Conservation (phyloP, 2,329 filamentous ascomycete species). For the Cladophialophora chaetospira region DNA sequence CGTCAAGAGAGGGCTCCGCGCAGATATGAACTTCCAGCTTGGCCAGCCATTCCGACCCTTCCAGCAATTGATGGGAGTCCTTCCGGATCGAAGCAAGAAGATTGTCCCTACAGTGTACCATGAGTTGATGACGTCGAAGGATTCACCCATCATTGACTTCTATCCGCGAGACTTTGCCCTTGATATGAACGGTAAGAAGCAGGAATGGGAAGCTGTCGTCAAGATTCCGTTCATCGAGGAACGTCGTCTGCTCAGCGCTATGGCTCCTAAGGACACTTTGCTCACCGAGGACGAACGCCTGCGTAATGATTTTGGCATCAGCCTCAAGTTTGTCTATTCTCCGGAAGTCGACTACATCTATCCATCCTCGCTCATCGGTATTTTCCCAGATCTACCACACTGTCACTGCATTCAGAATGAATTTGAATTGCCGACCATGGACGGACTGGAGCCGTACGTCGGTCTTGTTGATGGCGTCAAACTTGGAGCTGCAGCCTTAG, state of each 20-base stretch:
- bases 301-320: slow-evolving; percentile 88
- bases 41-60: slow-evolving; percentile 94
- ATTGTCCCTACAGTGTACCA: slow-evolving; percentile 89
- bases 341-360: slow-evolving; percentile 77
- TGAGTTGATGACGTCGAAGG: slow-evolving; percentile 84
- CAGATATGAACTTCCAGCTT: slow-evolving; percentile 87
- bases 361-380: slow-evolving; percentile 80
- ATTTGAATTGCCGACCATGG: slow-evolving; percentile 89
- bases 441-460: slow-evolving; percentile 81
- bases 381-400: slow-evolving; percentile 84
- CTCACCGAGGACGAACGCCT: slow-evolving; percentile 76
- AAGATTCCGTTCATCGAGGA: slow-evolving; percentile 99
- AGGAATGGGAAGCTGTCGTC: slow-evolving; percentile 99
- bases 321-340: slow-evolving; percentile 88
- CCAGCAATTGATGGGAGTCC: slow-evolving; percentile 96
- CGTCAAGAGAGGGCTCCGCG: slow-evolving; percentile 81
- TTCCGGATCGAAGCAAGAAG: slow-evolving; percentile 95
- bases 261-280: slow-evolving; percentile 78
- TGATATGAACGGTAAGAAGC: slow-evolving; percentile 99
- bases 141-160: slow-evolving; percentile 95
- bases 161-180: slow-evolving; percentile 96
- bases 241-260: slow-evolving; percentile 77
- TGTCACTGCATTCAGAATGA: slow-evolving; percentile 96
- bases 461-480: slow-evolving; percentile 83
- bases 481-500: slow-evolving; percentile 77